Evolutionary conservation across 2,329 filamentous ascomycete species (phyloP).

Genomic region (Bipolaris zeicola): DNA sequence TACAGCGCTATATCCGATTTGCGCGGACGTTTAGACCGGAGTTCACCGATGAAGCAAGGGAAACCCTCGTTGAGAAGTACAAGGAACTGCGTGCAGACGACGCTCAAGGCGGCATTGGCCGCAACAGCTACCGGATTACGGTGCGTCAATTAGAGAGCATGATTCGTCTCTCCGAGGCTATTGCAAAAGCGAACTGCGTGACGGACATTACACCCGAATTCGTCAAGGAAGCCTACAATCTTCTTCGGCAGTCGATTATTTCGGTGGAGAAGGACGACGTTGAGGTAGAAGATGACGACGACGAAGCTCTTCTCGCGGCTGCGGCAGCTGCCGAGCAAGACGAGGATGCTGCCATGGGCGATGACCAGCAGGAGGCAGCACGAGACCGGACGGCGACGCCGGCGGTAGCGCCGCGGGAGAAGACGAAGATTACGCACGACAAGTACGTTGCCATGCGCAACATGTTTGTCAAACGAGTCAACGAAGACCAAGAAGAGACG

Average conservation of each 20-base stretch:
- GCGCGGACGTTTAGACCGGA: conserved; percentile 92
- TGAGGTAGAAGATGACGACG: conserved; percentile 84
- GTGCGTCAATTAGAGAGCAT: conserved; percentile 94
- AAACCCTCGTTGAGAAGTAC: conserved; percentile 86
- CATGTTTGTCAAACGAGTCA: conserved; percentile 79
- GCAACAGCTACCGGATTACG: conserved; percentile 96
- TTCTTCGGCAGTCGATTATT: conserved; percentile 93
- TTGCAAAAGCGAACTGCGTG: conserved; percentile 96
- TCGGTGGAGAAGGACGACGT: conserved; percentile 97
- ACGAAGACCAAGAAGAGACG: conserved; percentile 74
- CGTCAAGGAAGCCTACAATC: conserved; percentile 88
- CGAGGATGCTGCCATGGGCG: conserved; percentile 47
- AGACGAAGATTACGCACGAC: conserved; percentile 92
- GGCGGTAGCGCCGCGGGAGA: conserved; percentile 54
- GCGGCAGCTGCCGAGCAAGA: conserved; percentile 56
- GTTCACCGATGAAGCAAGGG: conserved; percentile 86
- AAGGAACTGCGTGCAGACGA: conserved; percentile 94
- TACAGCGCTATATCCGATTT: conserved; percentile 97
- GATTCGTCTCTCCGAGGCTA: conserved; percentile 95
- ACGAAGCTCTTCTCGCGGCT: conserved; percentile 61
- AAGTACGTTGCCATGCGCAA: conserved; percentile 94
- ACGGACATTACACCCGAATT: conserved; percentile 84
- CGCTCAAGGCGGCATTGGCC: conserved; percentile 88
- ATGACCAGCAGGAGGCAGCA: conserved; percentile 45
- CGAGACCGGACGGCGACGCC: conserved; percentile 44